These are phyloP conservation scores for Trichosanthes truncata DNA, from an alignment of 306 rosid genomes.

Conservation along the genomic window DNA sequence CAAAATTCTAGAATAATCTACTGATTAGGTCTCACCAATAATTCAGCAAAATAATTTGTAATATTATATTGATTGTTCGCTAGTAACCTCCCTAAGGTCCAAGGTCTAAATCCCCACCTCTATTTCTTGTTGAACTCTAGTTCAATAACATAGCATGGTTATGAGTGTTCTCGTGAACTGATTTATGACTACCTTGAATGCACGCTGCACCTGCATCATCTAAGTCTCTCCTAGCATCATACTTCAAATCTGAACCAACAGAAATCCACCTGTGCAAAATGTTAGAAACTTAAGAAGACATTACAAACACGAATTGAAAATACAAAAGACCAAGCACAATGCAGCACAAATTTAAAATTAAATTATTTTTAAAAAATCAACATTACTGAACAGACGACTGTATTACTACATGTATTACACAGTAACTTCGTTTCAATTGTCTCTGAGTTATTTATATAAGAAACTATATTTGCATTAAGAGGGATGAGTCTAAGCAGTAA, in stretches of 20 bases:
- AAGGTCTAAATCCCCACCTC: not conserved
- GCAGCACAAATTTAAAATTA: not conserved
- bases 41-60: not conserved
- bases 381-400: not conserved
- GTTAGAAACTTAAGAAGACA: constrained; percentile 22
- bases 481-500: not conserved
- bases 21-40: not conserved
- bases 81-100: not conserved
- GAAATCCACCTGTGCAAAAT: constrained; percentile 90
- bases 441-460: not conserved
- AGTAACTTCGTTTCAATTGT: not conserved
- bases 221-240: constrained; percentile 96
- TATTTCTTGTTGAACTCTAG: not conserved
- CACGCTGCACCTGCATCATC: constrained; percentile 79
- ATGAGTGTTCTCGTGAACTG: not conserved
- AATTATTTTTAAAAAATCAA: not conserved
- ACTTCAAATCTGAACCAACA: constrained; percentile 99
- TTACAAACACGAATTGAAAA: constrained; percentile 14
- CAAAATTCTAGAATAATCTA: too few relatives aligned
- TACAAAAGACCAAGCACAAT: constrained; percentile 9
- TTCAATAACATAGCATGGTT: not conserved
- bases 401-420: not conserved
- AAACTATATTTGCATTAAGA: not conserved
- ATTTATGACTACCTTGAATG: constrained; percentile 39
- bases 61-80: not conserved